These are phyloP conservation scores for Parathielavia appendiculata DNA, from an alignment of 495 filamentous ascomycete genomes.

Conservation along the genomic window DNA sequence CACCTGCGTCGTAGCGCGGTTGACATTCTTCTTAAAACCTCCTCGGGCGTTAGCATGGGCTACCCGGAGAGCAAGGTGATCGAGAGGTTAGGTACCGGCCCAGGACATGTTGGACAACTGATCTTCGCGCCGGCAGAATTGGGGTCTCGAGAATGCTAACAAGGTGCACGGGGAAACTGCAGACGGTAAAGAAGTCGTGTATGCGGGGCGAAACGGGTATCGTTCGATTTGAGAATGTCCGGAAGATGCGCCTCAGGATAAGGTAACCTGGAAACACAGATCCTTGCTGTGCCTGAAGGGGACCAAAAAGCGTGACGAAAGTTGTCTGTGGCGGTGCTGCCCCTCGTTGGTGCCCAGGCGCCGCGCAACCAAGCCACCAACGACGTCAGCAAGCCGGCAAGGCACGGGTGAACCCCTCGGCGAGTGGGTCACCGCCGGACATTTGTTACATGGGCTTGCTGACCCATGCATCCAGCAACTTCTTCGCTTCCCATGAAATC, in stretches of 20 bases:
- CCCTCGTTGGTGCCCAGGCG: slow-evolving; percentile 8
- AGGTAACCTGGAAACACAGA: background rate
- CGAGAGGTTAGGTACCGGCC: slow-evolving; percentile 46
- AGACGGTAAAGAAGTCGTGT: background rate
- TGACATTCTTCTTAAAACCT: slow-evolving; percentile 99
- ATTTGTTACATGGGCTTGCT: background rate
- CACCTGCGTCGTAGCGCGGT: slow-evolving; percentile 96
- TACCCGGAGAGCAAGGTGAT: slow-evolving; percentile 9
- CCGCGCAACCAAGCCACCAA: slow-evolving; percentile 8
- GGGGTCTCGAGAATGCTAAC: background rate
- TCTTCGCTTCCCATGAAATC: background rate
- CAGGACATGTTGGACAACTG: slow-evolving; percentile 52
- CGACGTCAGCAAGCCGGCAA: slow-evolving; percentile 19
- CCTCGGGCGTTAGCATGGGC: slow-evolving; percentile 6
- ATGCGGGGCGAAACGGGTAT: slow-evolving; percentile 1
- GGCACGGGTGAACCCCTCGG: slow-evolving; percentile 6
- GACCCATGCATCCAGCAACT: background rate
- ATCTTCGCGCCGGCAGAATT: background rate
- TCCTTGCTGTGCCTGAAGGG: slow-evolving; percentile 7
- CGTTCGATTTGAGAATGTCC: background rate
- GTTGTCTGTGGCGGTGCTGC: slow-evolving; percentile 28
- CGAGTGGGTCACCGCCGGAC: background rate
- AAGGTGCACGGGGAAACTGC: background rate
- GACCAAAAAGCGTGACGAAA: slow-evolving; percentile 21
- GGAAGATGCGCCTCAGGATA: background rate